Conservation (phyloP, 306 rosid genomes). For the Lathyrus tuberosus region DNA sequence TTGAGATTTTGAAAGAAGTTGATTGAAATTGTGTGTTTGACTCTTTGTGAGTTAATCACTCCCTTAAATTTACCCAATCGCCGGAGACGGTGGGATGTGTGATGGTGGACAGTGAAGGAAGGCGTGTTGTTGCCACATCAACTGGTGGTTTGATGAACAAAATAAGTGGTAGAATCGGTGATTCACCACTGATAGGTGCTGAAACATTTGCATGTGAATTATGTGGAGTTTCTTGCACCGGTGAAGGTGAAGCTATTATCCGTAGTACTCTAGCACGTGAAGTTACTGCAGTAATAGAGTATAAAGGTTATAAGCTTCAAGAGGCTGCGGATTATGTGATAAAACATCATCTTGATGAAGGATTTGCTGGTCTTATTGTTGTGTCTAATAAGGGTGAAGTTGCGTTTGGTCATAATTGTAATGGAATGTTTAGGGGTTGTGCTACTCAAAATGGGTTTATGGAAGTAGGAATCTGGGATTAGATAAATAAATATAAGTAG, state of each 20-base stretch:
- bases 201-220: constrained; percentile 86
- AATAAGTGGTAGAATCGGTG: constrained; percentile 80
- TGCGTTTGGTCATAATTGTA: constrained; percentile 77
- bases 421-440: constrained; percentile 84
- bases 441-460: constrained; percentile 86
- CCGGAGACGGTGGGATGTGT: constrained; percentile 97
- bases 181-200: constrained; percentile 83
- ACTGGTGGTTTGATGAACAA: constrained; percentile 94
- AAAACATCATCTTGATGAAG: constrained; percentile 77
- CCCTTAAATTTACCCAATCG: no score
- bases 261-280: constrained; percentile 91
- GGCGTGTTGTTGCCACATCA: constrained; percentile 89
- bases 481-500: no score
- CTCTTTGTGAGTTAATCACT: no score
- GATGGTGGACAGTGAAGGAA: constrained; percentile 74
- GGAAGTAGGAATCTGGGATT: constrained; percentile 66
- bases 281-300: constrained; percentile 94
- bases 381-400: constrained; percentile 84
- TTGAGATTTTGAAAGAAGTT: no score
- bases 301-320: constrained; percentile 78
- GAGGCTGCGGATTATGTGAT: constrained; percentile 77
- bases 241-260: constrained; percentile 96
- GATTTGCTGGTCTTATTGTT: constrained; percentile 80
- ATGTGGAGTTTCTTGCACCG: constrained; percentile 90
- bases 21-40: no score